These are phyloP conservation scores for Penicillium italicum DNA, from an alignment of 2,329 filamentous ascomycete genomes.

Conservation along the genomic window DNA sequence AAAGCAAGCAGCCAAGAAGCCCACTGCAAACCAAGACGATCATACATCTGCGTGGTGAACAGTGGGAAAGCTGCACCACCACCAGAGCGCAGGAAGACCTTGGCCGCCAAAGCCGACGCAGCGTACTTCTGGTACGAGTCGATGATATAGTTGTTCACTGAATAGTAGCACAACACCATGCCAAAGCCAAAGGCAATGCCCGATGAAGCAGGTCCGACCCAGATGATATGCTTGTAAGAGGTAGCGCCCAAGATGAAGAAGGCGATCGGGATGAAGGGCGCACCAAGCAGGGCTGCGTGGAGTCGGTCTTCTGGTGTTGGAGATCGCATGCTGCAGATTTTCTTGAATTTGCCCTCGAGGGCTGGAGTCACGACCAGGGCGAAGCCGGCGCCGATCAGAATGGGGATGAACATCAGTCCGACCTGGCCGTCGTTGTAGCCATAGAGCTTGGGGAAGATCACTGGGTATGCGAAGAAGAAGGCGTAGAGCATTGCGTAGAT, in stretches of 20 bases:
- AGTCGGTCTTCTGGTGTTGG: conserved; percentile 71
- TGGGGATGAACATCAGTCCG: conserved; percentile 43
- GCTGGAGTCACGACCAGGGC: conserved; percentile 31
- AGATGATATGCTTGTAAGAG: conserved; percentile 55
- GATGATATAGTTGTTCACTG: conserved; percentile 70
- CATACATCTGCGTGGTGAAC: conserved; percentile 75
- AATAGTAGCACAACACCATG: conserved; percentile 75
- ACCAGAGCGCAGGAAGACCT: conserved; percentile 49
- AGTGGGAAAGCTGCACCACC: conserved; percentile 71
- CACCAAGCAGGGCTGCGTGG: conserved; percentile 69
- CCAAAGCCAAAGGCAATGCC: conserved; percentile 70
- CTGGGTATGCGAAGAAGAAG: conserved; percentile 51
- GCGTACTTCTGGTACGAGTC: conserved; percentile 52
- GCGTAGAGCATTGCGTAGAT: conserved; percentile 49
- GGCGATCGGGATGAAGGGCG: conserved; percentile 63
- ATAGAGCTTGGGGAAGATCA: conserved; percentile 71
- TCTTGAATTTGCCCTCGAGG: conserved; percentile 74
- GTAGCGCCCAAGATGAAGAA: conserved; percentile 62
- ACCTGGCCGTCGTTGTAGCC: conserved; percentile 35
- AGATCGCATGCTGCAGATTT: conserved; percentile 55
- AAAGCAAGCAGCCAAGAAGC: conserved; percentile 67
- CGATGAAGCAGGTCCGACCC: conserved; percentile 55
- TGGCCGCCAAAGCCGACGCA: conserved; percentile 44
- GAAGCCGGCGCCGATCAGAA: conserved; percentile 33
- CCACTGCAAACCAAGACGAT: conserved; percentile 67